Conservation (phyloP, 2,329 filamentous ascomycete genomes). For the Aspergillus latus region DNA sequence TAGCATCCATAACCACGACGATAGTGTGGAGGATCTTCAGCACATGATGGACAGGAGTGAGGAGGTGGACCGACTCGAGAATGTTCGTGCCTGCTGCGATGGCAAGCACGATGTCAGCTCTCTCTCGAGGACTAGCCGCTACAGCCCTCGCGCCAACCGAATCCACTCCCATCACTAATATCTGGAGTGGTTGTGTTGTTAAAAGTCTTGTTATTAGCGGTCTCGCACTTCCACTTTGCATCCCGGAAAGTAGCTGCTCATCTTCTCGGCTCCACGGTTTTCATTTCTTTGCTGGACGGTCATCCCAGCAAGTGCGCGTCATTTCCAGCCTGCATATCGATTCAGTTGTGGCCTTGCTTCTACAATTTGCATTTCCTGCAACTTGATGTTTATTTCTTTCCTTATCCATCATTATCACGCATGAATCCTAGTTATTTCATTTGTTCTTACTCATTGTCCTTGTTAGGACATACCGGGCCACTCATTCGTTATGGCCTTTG, state of each 20-base stretch:
- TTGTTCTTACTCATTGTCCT: slow-evolving; percentile 21
- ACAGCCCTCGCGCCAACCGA: slow-evolving; percentile 41
- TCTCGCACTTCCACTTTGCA: background rate
- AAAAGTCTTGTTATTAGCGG: slow-evolving; percentile 10
- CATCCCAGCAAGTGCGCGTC: slow-evolving; percentile 7
- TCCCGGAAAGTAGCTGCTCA: background rate
- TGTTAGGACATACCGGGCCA: slow-evolving; percentile 12
- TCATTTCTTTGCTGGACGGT: slow-evolving; percentile 9
- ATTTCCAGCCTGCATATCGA: slow-evolving; percentile 10
- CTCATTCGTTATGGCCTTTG: slow-evolving; percentile 20
- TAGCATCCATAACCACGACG: slow-evolving; percentile 50
- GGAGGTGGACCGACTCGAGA: slow-evolving; percentile 79
- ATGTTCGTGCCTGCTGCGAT: slow-evolving; percentile 96
- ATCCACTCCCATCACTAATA: slow-evolving; percentile 38
- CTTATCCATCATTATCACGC: slow-evolving; percentile 18
- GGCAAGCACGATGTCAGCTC: slow-evolving; percentile 71
- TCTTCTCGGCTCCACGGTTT: background rate
- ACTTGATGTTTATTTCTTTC: slow-evolving; percentile 15
- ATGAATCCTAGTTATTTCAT: slow-evolving; percentile 23
- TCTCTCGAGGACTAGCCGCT: slow-evolving; percentile 43
- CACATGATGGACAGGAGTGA: slow-evolving; percentile 68
- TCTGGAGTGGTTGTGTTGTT: background rate
- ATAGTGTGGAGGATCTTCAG: slow-evolving; percentile 80
- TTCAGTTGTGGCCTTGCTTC: slow-evolving; percentile 15
- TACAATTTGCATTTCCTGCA: slow-evolving; percentile 14